Base-by-base conservation (phyloP, 2,329 filamentous ascomycete species). In the Dactylonectria estremocensis region DNA sequence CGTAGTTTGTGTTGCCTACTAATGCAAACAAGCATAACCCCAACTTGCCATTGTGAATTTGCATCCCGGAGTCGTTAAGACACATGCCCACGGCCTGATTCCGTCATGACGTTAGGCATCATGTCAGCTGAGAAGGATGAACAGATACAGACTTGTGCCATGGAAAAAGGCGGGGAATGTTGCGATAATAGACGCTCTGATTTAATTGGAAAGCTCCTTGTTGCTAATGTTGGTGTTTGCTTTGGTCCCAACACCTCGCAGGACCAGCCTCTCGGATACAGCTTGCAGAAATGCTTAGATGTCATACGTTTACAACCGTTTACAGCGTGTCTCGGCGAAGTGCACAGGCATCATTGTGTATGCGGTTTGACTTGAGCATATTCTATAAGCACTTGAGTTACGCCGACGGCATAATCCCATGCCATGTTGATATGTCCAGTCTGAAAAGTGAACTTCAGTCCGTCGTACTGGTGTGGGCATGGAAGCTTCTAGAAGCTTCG, bases 401-500 rank as follows among this genome's bases (percentile, higher is more conserved):
- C 40, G 40, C 16, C 10, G 9, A 11, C 40, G 40, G 6, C 14
- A 18, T 43, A 43, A 43, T n/a, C 37, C 6, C 14, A 43, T 43
- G 14, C 14, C 10, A 14, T 24, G 46, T 8, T 14, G 10, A 4
- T 33, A 10, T 28, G 49, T 33, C 31, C 7, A 31, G 24, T 33
- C 14, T 28, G 24, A 5, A 37, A 28, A 28, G 4, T 28, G 14
- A 43, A n/a, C 40, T n/a, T 43, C 40, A 43, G n/a, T n/a, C 40
- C 5, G 5, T 18, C 5, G 6, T 43, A n/a, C 18, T 14, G 31
- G 45, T 37, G 5, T 48, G 24, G 28, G 28, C 43, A 64, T 66
- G 55, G 74, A 76, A 76, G 71, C 35, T 76, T 76, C 74, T 76
- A 76, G 74, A 76, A 76, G 67, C 64, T 76, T 76, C 74, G 64